Evolutionary conservation across 352 stramenopile species (phyloP).

Genomic region (Globisporangium irregulare): DNA sequence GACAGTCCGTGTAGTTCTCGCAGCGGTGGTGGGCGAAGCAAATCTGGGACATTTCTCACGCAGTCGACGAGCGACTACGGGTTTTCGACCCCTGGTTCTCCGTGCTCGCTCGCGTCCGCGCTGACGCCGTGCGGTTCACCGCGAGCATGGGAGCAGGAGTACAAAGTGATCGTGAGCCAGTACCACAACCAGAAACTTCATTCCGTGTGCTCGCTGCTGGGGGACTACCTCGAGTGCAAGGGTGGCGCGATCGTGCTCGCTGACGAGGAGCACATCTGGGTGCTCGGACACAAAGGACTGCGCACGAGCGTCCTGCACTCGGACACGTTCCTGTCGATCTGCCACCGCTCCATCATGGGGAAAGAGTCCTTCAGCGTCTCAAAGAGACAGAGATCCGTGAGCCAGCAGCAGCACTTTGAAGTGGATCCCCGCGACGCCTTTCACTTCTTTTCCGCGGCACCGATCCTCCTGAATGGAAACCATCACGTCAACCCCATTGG

Average conservation of each 20-base stretch:
- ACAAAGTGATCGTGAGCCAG: conserved; percentile 71
- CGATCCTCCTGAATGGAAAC: conserved; percentile 24
- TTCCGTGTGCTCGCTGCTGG: conserved; percentile 60
- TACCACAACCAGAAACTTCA: conserved; percentile 70
- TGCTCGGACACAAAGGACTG: conserved; percentile 61
- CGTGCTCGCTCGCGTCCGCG: conserved; percentile 32
- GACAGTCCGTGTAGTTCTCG: conserved; percentile 26
- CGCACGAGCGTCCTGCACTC: conserved; percentile 47
- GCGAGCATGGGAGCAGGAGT: conserved; percentile 24
- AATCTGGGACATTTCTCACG: conserved; percentile 12
- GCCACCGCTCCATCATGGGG: conserved; percentile 36
- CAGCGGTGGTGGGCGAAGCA: neutral
- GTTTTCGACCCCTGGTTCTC: conserved; percentile 2
- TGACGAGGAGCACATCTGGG: conserved; percentile 56
- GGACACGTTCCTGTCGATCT: conserved; percentile 57
- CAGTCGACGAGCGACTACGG: conserved; percentile 9
- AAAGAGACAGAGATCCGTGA: conserved; percentile 23
- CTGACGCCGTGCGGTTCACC: conserved; percentile 35
- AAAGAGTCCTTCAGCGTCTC: conserved; percentile 50
- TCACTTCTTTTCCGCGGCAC: conserved; percentile 61
- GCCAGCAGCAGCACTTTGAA: conserved; percentile 2
- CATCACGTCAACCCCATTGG: conserved; percentile 30
- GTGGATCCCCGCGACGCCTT: conserved; percentile 25
- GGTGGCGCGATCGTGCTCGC: conserved; percentile 65
- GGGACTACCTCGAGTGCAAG: conserved; percentile 72